A percentile compares a stretch with the other conserved stretches of the same genome.
Conservation (phyloP, 768 basidiomycete genomes). For the Mycena capillaripes region DNA sequence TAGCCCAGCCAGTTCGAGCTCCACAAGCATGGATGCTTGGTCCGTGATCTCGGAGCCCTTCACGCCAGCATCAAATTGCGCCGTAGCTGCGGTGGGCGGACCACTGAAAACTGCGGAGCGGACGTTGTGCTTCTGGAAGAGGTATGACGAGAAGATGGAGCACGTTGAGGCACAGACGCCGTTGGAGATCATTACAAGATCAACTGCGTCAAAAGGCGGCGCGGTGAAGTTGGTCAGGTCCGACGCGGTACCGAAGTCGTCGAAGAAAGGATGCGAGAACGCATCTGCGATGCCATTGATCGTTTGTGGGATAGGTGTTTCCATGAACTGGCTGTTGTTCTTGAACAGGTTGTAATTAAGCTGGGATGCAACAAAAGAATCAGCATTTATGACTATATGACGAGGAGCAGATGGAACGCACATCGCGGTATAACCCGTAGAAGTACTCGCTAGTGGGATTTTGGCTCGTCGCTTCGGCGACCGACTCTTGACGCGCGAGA, state of each 20-base stretch:
- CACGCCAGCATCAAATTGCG: not conserved
- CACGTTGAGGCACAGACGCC: too few relatives aligned
- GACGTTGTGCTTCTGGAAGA: not conserved
- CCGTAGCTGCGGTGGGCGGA: not conserved
- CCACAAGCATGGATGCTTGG: not conserved
- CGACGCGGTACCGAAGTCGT: constrained; percentile 24
- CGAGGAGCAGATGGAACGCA: not conserved
- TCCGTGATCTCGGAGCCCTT: not conserved
- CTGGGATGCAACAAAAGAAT: not conserved
- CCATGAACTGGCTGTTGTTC: constrained; percentile 27
- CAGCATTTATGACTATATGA: not conserved
- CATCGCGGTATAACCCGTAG: constrained; percentile 8
- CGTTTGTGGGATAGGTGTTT: constrained; percentile 22
- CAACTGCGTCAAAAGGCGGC: constrained; percentile 13
- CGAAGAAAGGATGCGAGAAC: constrained; percentile 24
- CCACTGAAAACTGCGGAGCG: not conserved
- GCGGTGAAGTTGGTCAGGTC: constrained; percentile 25
- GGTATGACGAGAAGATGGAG: too few relatives aligned
- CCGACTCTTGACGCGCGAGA: constrained; percentile 1
- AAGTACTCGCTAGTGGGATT: constrained; percentile 9
- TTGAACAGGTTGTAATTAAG: constrained; percentile 24
- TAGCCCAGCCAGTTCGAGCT: not conserved
- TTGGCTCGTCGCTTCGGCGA: too few relatives aligned
- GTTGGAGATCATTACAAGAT: not conserved
- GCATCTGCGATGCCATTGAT: constrained; percentile 30